Percentiles rank a stretch among this genome's conserved stretches.
These are phyloP conservation scores for Gloeophyllum trabeum DNA, from an alignment of 768 basidiomycete species.

Conservation along the genomic window DNA sequence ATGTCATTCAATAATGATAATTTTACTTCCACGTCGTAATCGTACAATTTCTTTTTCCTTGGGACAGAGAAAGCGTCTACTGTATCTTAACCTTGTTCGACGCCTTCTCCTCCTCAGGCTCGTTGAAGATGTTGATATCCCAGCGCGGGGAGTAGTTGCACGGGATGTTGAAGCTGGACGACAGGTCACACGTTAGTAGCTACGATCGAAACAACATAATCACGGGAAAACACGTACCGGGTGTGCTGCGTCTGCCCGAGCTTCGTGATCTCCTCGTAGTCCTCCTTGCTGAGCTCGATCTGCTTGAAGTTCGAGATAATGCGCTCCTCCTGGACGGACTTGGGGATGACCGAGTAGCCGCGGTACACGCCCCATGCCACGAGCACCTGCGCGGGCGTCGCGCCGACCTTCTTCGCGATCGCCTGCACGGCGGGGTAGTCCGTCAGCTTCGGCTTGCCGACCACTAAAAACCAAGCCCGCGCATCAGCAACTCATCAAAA, in stretches of 20 bases:
- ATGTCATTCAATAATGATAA: too few relatives aligned
- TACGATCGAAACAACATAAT: constrained; percentile 37
- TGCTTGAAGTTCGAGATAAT: constrained; percentile 74
- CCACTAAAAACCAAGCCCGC: constrained; percentile 23
- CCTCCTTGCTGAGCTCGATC: constrained; percentile 51
- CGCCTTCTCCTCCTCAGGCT: constrained; percentile 38
- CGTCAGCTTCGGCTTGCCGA: constrained; percentile 53
- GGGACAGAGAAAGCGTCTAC: too few relatives aligned
- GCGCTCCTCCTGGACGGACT: constrained; percentile 63
- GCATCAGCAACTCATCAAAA: background rate
- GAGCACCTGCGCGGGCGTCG: constrained; percentile 71
- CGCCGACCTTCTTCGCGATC: constrained; percentile 51
- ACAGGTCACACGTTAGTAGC: constrained; percentile 27
- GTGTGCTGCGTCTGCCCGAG: constrained; percentile 37
- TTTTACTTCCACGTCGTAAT: too few relatives aligned
- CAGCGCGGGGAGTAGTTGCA: constrained; percentile 46
- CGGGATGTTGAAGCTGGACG: constrained; percentile 52
- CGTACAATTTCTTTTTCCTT: too few relatives aligned
- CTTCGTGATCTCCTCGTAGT: constrained; percentile 46
- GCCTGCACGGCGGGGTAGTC: constrained; percentile 51
- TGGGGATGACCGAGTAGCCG: constrained; percentile 78
- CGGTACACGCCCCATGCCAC: constrained; percentile 71
- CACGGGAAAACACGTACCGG: constrained; percentile 22
- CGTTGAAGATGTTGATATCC: constrained; percentile 65
- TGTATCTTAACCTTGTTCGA: constrained; percentile 20